Conservation (phyloP, 164 flowering plant genomes). For the Kalanchoe fedtschenkoi region DNA sequence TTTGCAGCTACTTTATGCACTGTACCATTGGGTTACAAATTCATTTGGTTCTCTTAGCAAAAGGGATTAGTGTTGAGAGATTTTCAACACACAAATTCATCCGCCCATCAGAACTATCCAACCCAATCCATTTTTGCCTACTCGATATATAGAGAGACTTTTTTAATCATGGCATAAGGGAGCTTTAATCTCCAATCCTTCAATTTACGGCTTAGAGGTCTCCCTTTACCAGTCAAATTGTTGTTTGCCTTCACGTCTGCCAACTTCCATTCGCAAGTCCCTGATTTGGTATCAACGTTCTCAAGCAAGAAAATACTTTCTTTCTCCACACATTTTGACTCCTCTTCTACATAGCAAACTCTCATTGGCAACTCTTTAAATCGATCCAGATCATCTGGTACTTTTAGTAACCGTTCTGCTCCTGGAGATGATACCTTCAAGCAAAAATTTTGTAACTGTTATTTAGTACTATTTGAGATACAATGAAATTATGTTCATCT, state of each 20-base stretch:
- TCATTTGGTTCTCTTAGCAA: no score
- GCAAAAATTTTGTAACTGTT: conserved; percentile 1
- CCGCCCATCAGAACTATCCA: no score
- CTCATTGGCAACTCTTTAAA: conserved; percentile 76
- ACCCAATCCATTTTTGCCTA: no score
- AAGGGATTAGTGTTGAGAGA: no score
- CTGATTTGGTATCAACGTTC: conserved; percentile 40
- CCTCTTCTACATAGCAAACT: conserved; percentile 44
- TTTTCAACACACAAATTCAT: no score
- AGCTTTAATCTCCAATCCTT: conserved; percentile 72
- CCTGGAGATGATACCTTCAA: conserved; percentile 90
- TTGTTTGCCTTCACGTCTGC: conserved; percentile 83
- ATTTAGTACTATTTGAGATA: background rate
- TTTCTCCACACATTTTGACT: conserved; percentile 22
- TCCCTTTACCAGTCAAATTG: conserved; percentile 57
- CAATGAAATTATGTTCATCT: background rate
- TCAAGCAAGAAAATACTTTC: conserved; percentile 57
- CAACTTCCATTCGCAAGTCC: conserved; percentile 68
- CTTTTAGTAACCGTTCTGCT: conserved; percentile 71
- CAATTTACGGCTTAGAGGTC: conserved; percentile 65
- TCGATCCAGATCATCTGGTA: conserved; percentile 71
- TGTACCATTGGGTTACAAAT: no score
- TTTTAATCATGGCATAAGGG: conserved; percentile 36
- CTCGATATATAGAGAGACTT: conserved; percentile 51
- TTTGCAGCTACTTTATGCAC: no score